Base-by-base conservation (phyloP, 495 filamentous ascomycete genomes). In the Talaromyces proteolyticus region DNA sequence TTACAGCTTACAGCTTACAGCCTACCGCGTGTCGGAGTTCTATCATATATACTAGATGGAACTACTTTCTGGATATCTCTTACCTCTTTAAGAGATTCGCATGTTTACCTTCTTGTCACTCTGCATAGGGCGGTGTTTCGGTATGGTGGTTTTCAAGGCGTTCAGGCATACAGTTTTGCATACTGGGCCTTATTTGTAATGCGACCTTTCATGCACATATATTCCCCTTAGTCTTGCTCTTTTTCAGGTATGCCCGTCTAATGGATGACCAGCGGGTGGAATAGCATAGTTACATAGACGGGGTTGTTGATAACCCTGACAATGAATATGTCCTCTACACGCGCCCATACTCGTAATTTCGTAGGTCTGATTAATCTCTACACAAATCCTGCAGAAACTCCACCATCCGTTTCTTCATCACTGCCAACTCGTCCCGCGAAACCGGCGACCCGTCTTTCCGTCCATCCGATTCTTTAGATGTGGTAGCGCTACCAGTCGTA, bases 321-420 rank as follows among this genome's bases (percentile, higher is more conserved):
- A n/a, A n/a, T n/a, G n/a, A n/a, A n/a, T n/a, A n/a, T n/a, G n/a
- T n/a, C n/a, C n/a, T n/a, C n/a, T n/a, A n/a, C n/a, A n/a, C n/a
- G n/a, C n/a, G n/a, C n/a, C n/a, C n/a, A n/a, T n/a, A n/a, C n/a
- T n/a, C n/a, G n/a, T n/a, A n/a, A n/a, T n/a, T n/a, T n/a, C n/a
- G n/a, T n/a, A 4, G 26, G 26, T 34, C 14, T 34, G 4, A 34
- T 34, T 34, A 34, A 34, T 78, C 76, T 44, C 63, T 68, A 53
- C 78, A 85, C 47, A 86, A 64, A 62, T 86, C 82, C 61, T 82
- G 69, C 44, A 87, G 62, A 39, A 88, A 59, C 26, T 71, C 74
- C 39, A 89, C 55, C 70, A 88, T 84, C 52, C 76, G 74, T 41
- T 66, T 69, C 55, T 82, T 75, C 51, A 88, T 59, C 34, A 56